Conservation (phyloP, 257 asterid genomes). For the Penstemon barbatus region DNA sequence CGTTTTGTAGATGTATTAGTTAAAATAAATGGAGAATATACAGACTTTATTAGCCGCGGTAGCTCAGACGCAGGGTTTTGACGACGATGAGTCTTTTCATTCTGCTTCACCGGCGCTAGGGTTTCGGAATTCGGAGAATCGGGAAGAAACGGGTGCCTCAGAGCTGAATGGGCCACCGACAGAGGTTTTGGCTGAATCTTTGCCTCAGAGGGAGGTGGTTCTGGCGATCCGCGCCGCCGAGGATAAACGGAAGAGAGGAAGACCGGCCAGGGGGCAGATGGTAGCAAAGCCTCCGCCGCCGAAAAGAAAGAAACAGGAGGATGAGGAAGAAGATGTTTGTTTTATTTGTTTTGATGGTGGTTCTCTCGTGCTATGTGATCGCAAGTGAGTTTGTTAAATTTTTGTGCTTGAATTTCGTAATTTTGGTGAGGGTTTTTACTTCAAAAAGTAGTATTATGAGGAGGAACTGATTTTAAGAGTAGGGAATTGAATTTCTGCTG, state of each 20-base stretch:
- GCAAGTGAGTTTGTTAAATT: conserved; percentile 62
- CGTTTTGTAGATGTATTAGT: neutral
- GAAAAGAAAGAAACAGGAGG: conserved; percentile 46
- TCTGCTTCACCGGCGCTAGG: conserved; percentile 31
- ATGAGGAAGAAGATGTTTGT: conserved; percentile 92
- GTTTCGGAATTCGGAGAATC: conserved; percentile 30
- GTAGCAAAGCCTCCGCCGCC: conserved; percentile 47
- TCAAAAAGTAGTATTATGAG: neutral
- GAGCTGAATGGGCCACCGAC: conserved; percentile 34
- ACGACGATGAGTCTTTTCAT: conserved; percentile 39
- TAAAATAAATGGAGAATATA: conserved; percentile 44
- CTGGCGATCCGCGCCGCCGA: conserved; percentile 32
- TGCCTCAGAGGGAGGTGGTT: conserved; percentile 25
- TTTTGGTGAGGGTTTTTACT: neutral
- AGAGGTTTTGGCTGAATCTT: conserved; percentile 28
- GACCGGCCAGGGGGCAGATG: conserved; percentile 55
- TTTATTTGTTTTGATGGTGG: conserved; percentile 98
- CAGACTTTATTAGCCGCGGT: conserved; percentile 62
- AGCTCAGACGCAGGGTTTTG: conserved; percentile 59
- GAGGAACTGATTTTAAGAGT: neutral
- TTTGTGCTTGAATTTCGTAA: neutral
- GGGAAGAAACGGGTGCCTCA: conserved; percentile 21
- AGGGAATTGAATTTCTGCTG: conserved; percentile 21
- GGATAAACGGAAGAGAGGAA: conserved; percentile 69
- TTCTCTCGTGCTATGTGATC: conserved; percentile 89